Conservation (phyloP, 768 basidiomycete species). For the Dioszegia aurantiaca region DNA sequence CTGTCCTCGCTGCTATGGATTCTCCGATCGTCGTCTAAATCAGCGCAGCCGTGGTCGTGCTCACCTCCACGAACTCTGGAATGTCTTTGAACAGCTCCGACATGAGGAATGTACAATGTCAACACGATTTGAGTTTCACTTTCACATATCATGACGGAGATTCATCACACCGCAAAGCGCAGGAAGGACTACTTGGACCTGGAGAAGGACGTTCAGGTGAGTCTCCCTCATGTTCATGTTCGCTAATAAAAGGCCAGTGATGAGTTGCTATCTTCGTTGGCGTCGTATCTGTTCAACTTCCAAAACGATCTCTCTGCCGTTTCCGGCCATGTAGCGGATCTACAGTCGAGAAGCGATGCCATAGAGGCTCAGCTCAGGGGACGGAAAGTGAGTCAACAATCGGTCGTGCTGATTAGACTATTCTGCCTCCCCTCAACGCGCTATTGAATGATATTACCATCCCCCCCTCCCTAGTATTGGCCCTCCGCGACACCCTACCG, state of each 20-base stretch:
- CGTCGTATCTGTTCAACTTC: slow-evolving; percentile 89
- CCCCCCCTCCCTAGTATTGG: slow-evolving; percentile 70
- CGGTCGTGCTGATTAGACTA: slow-evolving; percentile 59
- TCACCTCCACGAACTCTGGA: slow-evolving; percentile 92
- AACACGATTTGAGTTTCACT: background rate
- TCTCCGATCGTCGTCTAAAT: slow-evolving; percentile 76
- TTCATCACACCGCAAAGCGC: slow-evolving; percentile 14
- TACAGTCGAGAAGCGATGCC: slow-evolving; percentile 83
- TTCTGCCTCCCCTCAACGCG: slow-evolving; percentile 79
- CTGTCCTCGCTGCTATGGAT: slow-evolving; percentile 81
- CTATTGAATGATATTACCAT: slow-evolving; percentile 77
- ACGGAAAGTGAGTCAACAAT: slow-evolving; percentile 63
- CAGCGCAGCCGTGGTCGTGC: slow-evolving; percentile 23
- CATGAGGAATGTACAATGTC: slow-evolving; percentile 34
- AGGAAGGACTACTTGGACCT: slow-evolving; percentile 40
- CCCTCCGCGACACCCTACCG: slow-evolving; percentile 79
- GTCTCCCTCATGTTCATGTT: background rate
- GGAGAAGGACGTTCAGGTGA: slow-evolving; percentile 38
- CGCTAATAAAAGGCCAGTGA: slow-evolving; percentile 68
- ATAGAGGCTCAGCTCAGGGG: slow-evolving; percentile 84
- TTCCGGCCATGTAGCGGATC: slow-evolving; percentile 91
- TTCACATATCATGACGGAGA: no score
- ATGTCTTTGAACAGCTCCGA: slow-evolving; percentile 65
- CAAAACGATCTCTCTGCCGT: slow-evolving; percentile 91
- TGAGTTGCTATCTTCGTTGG: slow-evolving; percentile 76